These are phyloP conservation scores for Ashbya aceris DNA, from an alignment of 1,139 yeast genomes.

Conservation along the genomic window DNA sequence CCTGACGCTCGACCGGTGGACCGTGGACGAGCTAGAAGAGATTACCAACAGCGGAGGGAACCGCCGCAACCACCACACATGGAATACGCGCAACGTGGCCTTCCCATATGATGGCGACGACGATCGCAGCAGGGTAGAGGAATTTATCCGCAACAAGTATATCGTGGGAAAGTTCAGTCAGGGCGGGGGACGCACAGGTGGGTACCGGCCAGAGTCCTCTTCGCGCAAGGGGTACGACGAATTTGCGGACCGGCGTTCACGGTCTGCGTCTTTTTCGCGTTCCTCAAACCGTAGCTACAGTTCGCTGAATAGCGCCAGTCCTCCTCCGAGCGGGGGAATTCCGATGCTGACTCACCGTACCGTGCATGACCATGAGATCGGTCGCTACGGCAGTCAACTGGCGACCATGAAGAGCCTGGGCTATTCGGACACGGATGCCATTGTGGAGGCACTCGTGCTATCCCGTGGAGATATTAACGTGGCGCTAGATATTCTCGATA, in stretches of 20 bases:
- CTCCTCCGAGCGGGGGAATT: constrained; percentile 2
- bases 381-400: constrained; percentile 26
- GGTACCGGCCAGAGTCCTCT: no score
- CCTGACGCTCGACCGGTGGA: constrained; percentile 74
- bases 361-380: constrained; percentile 22
- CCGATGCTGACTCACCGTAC: constrained; percentile 11
- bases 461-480: constrained; percentile 27
- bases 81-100: constrained; percentile 41
- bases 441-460: constrained; percentile 28
- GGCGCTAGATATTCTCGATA: constrained; percentile 25
- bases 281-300: not conserved
- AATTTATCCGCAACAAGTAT: constrained; percentile 50
- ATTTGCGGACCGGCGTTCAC: constrained; percentile 2
- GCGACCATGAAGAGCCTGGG: constrained; percentile 23
- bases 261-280: not conserved
- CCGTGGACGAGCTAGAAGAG: constrained; percentile 23
- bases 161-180: constrained; percentile 38
- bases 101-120: constrained; percentile 54
- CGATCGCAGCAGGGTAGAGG: constrained; percentile 36
- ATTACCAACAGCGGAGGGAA: constrained; percentile 28
- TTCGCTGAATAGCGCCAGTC: not conserved
- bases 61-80: constrained; percentile 30
- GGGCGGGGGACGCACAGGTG: constrained; percentile 16
- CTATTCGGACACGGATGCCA: constrained; percentile 23
- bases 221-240: constrained; percentile 4